Evolutionary conservation across 2,329 filamentous ascomycete genomes (phyloP), one percentile per base, ranked within the genome.

Genomic region (Calonectria crousiana): DNA sequence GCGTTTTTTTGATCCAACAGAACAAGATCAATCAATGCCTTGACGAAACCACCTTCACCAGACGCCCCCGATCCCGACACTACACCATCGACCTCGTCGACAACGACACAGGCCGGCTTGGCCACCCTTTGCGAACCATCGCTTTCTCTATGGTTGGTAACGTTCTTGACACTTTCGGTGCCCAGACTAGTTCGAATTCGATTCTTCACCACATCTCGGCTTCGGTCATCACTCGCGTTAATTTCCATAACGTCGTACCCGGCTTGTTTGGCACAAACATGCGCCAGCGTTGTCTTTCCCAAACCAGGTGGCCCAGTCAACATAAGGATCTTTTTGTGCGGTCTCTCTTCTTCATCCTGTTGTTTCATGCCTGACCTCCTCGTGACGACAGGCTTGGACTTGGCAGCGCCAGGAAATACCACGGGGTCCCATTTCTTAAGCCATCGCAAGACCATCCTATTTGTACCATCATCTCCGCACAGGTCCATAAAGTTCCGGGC

Each of bases 241-340:
- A 99, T 98, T 83, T 99, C 97, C 82, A 98, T 91, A 1, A 98
- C 94, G 81, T 98, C 97, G 80, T 99, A 99, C 0, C 97, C 97
- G 6, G 97, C 97, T 85, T 99, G 97, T 78, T 90, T 93, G 0
- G 97, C 97, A 83, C 97, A 98, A 0, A 99, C 97, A 84, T 99
- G 97, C 2, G 97, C 97, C 62, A 99, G 85, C 0, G 97, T 99
- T 0, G 97, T 99, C 87, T 99, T 99, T 34, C 97, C 97, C 14
- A 99, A 87, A 2, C 97, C 97, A 0, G 97, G 97, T 0, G 97
- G 95, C 0, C 97, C 97, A 0, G 96, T 96, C 20, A 99, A 87
- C 81, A 99, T 90, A 14, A 99, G 86, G 10, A 99, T 95, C 83
- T 98, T 98, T 74, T 93, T 91, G 82, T 97, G 95, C 36, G 92